Percentiles rank a stretch among this genome's conserved stretches.
Conservation (phyloP, 2,329 filamentous ascomycete genomes). For the Macrophomina tecta region DNA sequence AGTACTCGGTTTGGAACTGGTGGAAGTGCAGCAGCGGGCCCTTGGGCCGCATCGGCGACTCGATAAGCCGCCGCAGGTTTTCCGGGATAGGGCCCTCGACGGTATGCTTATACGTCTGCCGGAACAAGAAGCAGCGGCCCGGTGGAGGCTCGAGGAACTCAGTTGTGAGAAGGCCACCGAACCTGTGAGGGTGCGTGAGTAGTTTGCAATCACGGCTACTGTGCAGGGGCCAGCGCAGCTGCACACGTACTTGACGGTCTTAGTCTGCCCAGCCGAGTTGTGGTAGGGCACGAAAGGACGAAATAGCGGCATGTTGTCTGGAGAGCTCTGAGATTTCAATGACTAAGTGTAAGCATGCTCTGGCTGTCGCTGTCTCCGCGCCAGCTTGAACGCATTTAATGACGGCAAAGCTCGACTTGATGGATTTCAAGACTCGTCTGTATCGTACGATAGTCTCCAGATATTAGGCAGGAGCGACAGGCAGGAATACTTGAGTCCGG, state of each 20-base stretch:
- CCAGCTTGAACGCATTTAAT: too few species aligned
- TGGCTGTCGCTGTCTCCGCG: too few species aligned
- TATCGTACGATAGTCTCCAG: too few species aligned
- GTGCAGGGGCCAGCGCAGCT: too few species aligned
- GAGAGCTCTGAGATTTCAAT: too few species aligned
- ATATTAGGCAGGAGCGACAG: too few species aligned
- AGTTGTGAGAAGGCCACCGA: conserved; percentile 34
- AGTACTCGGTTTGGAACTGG: conserved; percentile 38
- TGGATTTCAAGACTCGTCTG: too few species aligned
- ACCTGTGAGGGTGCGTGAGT: conserved; percentile 27
- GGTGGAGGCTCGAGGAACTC: conserved; percentile 39
- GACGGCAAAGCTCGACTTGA: too few species aligned
- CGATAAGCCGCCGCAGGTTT: conserved; percentile 32
- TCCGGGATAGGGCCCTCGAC: conserved; percentile 28
- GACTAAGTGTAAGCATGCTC: too few species aligned
- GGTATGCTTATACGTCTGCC: conserved; percentile 35
- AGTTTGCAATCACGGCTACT: too few species aligned
- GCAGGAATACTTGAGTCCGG: too few species aligned
- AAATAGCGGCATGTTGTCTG: background rate
- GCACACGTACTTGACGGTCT: conserved; percentile 11
- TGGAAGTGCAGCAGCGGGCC: conserved; percentile 38
- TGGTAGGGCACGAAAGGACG: conserved; percentile 22
- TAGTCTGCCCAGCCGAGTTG: conserved; percentile 11
- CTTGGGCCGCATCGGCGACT: conserved; percentile 23
- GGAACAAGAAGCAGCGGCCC: conserved; percentile 36